Base-by-base conservation (phyloP, 2,329 filamentous ascomycete species). In the Alternaria ethzedia region DNA sequence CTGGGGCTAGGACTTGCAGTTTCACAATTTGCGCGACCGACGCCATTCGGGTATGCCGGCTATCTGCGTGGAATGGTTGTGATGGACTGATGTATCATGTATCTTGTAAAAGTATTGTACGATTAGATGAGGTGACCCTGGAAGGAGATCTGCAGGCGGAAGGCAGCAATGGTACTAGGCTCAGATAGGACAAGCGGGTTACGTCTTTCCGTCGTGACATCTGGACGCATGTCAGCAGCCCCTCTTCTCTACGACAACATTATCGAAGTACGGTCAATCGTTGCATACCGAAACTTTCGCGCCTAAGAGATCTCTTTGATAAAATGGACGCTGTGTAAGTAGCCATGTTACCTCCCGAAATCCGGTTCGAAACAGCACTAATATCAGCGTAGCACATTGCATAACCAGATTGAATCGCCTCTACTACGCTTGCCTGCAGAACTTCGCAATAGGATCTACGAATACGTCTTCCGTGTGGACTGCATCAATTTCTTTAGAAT, bases 21-120 rank as follows among this genome's bases (percentile, higher is more conserved):
- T 10, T 46, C 47, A 20, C 45, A 36, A 15, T 36, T 46, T 8
- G 11, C 36, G 26, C 59, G 25, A 5, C 46, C 46, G n/a, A 50
- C 32, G 46, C 25, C 36, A 5, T 51, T 50, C 30, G 59, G 59
- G 2, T 43, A 57, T 21, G 54, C 52, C 12, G 59, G 59, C 9
- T 61, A 56, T 51, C 36, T 61, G 8, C 59, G 52, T 15, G 59
- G 59, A 3, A 61, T 52, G 52, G 3, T 57, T 30, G 46, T 61
- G 7, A 52, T 61, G 36, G 59, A 61, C 28, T 61, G 45, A 61
- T 45, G n/a, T 21, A 17, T 23, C 15, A 8, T 28, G 12, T 25
- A 11, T 9, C 5, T 6, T 55, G 32, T 55, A 55, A 55, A 2
- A 28, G 5, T 55, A 55, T 23, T 36, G 20, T 32, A 51, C 49